These are phyloP conservation scores for Oryza meyeriana DNA, from an alignment of 176 grass and related monocot genomes.

Conservation along the genomic window DNA sequence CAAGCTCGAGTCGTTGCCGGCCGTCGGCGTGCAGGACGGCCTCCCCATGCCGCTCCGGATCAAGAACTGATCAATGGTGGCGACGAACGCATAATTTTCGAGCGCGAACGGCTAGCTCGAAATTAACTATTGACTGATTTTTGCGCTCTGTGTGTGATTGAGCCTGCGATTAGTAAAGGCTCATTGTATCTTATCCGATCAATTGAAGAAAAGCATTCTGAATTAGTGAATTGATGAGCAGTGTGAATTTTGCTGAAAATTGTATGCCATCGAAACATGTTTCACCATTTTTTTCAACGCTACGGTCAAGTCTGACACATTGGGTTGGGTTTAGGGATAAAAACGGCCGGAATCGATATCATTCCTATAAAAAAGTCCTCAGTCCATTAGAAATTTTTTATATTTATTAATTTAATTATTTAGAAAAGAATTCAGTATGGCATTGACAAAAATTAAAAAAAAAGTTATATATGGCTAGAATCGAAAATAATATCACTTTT, in stretches of 20 bases:
- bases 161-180: neutral
- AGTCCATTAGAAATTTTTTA: too few species aligned
- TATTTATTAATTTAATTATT: too few species aligned
- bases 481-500: too few species aligned
- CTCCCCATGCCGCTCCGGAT: constrained; percentile 56
- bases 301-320: too few species aligned
- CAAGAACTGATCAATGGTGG: constrained; percentile 43
- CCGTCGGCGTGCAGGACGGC: constrained; percentile 36
- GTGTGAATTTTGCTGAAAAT: neutral
- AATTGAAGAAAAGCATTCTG: neutral
- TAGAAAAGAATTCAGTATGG: too few species aligned
- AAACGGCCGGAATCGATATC: too few species aligned
- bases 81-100: neutral
- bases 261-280: neutral
- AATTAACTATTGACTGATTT: constrained; percentile 25
- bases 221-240: neutral
- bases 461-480: too few species aligned
- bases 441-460: too few species aligned
- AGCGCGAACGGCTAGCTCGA: neutral
- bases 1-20: constrained; percentile 53
- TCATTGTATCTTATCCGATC: constrained; percentile 18
- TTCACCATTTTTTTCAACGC: too few species aligned
- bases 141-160: neutral
- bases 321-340: too few species aligned
- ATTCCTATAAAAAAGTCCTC: too few species aligned